Evolutionary conservation across 805 yeast species (phyloP), one percentile per base, ranked within the genome.

Genomic region (Alloascoidea hylecoeti): DNA sequence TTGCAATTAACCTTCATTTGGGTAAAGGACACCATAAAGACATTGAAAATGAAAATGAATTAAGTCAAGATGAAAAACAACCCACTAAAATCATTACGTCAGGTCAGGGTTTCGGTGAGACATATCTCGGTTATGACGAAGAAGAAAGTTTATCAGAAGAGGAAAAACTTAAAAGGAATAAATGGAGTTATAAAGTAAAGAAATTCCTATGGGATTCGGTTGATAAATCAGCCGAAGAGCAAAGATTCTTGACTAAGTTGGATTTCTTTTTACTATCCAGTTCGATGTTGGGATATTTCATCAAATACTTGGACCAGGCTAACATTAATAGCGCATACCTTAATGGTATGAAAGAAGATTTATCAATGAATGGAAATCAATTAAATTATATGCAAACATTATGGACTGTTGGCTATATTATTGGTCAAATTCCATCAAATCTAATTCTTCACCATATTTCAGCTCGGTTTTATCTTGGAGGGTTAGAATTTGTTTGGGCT

Each of bases 331-430:
- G 66, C 1, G 71, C 73, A 1, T 66, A 65, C 45, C 57, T 66
- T 32, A 65, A 63, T 42, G 72, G 72, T 6, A 53, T 64, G 72
- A 54, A 58, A 39, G 70, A 67, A 44, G 52, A 60, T 45, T 63
- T 58, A 41, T 41, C 47, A 15, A 62, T 67, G 64, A 44, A 49
- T 32, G 59, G 54, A 14, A 63, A 61, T 39, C 67, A 70, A 41
- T 64, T 61, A 44, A 69, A 70, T 46, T 60, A 61, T 41, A 44
- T 68, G 49, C 49, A 52, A 2, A 60, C 73, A 0, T 43, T 60
- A 18, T 69, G 65, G 64, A 62, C 73, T 0, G 66, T 65, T 15
- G 76, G 76, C n/a, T 70, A 70, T 40, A 63, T 69, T 36, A 44
- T 71, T 32, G 73, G 72, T 27, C 72, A 66, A 42, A 57, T 70